Base-by-base conservation (phyloP, 805 yeast genomes). In the Monosporozyma servazzii region DNA sequence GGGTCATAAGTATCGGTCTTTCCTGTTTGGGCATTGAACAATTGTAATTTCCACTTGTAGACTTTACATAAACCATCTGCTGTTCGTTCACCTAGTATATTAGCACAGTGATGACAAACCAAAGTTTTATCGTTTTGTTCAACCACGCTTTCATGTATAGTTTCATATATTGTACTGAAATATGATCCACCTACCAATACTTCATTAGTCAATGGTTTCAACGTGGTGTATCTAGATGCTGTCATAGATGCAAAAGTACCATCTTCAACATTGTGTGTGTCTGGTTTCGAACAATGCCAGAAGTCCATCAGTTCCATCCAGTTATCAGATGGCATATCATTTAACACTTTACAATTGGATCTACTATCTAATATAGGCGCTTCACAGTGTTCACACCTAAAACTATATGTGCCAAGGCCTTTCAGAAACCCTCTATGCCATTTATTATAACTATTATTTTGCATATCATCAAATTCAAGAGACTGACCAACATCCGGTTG, bases 291-390 rank as follows among this genome's bases (percentile, higher is more conserved):
- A 63, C 99, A 91, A 65, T 91, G 97, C 99, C 99, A 91, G 57
- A 85, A 86, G 52, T 91, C 98, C 95, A 91, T 85, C 77, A 93
- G 71, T 64, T 91, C 99, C 13, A 84, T 80, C 99, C 99, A 91
- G 47, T 80, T 72, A 61, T 89, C 97, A 1, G 95, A 85, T 0
- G 99, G 99, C 82, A 91, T 78, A 39, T 86, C 86, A 50, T 59
- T 60, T 9, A 66, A 21, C 27, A 50, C 58, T 6, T 39, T 23
- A 41, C 61, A 61, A 36, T 63, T 58, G 6, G 17, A 13, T 3
- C 18, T 31, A n/a, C 13, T 41, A 20, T 42, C 45, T 3, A 48
- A 20, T 5, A 48, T 27, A 7, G 30, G 18, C 9, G 48, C 31
- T 13, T 45, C 2, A 33, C 52, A 49, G 5, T 36, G 23, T 4